Base-by-base conservation (phyloP, 2,329 filamentous ascomycete genomes). In the Xylaria sp. region DNA sequence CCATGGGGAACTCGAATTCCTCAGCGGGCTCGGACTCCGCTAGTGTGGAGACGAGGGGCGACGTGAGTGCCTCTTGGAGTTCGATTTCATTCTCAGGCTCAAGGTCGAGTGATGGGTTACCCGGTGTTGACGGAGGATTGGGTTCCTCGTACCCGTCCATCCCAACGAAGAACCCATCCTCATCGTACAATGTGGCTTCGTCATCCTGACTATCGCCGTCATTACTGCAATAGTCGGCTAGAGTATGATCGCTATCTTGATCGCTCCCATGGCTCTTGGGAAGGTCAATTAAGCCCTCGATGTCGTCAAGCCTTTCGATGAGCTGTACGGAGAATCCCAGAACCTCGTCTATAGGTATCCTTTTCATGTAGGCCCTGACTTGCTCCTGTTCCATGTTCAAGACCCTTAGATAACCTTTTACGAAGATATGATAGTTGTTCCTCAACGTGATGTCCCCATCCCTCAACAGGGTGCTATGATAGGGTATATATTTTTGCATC, bases 251-350 rank as follows among this genome's bases (percentile, higher is more conserved):
- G 28, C 28, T 28, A 3, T 28, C 28, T 28, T 28, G 28, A 28
- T 6, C 28, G 28, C 28, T 28, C 28, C 28, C 28, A 28, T 28
- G 3, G 28, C 28, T 28, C 28, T 28, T 28, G 28, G 34, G 10
- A 37, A 37, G 7, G 34, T 9, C 34, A 9, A 9, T n/a, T 0
- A 1, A 3, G n/a, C 18, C 18, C 8, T 46, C 5, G 13, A 10
- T 8, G 12, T 51, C 23, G 3, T 37, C 20, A 3, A 15, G 13
- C 20, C 50, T 51, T 7, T 15, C 25, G 23, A 69, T 63, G 1
- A 44, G 52, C 23, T 48, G n/a, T 4, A 39, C 31, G 18, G 59
- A n/a, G 23, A 67, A 69, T 1, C 64, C 64, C 37, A 57, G 12
- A 8, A 67, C 55, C 9, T 67, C 54, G 1, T 46, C 15, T n/a